phyloP scores from a whole-genome alignment of 106 monocot species.

The Dendrobium huoshanense region DNA sequence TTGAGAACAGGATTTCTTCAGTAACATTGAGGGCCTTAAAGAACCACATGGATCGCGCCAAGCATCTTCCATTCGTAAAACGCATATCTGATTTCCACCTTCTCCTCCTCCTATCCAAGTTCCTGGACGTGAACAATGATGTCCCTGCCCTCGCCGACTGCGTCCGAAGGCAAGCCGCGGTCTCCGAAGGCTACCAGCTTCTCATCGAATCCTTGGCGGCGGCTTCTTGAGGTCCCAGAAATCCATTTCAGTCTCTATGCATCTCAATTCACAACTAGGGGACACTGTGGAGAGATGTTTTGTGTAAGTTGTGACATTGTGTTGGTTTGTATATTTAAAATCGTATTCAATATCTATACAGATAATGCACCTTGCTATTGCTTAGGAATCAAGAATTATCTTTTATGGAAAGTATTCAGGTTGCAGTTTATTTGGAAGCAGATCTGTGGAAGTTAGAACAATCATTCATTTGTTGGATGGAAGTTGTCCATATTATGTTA shows the following conservation, averaged over 20 bases:
- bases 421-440: background rate
- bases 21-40: constrained; percentile 57
- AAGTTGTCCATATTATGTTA: background rate
- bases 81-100: constrained; percentile 88
- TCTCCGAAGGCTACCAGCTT: constrained; percentile 85
- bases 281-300: background rate
- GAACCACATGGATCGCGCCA: constrained; percentile 54
- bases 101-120: constrained; percentile 57
- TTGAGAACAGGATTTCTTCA: constrained; percentile 73
- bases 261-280: background rate
- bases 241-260: background rate
- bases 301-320: background rate
- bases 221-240: constrained; percentile 4
- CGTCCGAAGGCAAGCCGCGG: constrained; percentile 36
- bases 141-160: constrained; percentile 70
- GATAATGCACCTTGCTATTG: background rate
- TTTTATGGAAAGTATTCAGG: background rate
- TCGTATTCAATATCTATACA: background rate
- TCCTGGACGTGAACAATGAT: constrained; percentile 64
- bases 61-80: constrained; percentile 65
- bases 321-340: background rate
- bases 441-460: background rate
- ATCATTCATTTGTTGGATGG: background rate
- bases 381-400: background rate
- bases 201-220: constrained; percentile 82